Conservation (phyloP, 129 eudicot genomes). For the Heracleum sosnowskyi region DNA sequence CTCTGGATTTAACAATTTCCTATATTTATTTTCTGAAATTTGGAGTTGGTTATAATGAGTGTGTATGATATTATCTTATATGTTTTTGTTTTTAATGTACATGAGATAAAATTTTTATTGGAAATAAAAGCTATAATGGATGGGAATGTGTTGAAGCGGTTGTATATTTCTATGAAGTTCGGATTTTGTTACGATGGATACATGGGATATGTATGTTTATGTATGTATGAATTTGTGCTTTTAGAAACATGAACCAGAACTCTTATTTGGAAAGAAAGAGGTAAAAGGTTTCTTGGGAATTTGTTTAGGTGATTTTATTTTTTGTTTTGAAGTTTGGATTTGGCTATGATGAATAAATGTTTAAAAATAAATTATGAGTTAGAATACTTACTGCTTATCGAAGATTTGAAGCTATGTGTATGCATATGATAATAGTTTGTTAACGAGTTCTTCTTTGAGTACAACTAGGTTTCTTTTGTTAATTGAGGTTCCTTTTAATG, state of each 20-base stretch:
- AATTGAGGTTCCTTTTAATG: not conserved
- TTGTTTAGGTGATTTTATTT: not conserved
- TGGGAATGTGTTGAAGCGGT: not conserved
- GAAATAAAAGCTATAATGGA: no score
- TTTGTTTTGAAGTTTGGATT: not conserved
- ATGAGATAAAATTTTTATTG: not conserved
- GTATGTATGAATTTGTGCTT: not conserved
- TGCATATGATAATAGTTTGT: not conserved
- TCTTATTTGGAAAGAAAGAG: not conserved
- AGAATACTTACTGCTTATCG: not conserved
- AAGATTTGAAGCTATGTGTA: not conserved
- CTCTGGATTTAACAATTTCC: no score
- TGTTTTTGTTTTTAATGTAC: not conserved
- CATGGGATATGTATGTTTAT: not conserved
- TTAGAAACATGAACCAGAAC: not conserved
- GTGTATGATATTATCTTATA: not conserved
- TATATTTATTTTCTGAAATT: not conserved
- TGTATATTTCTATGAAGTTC: not conserved
- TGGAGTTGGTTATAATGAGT: not conserved
- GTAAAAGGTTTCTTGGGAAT: not conserved
- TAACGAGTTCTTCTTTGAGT: not conserved
- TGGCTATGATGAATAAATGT: not conserved
- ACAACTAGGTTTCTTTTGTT: not conserved
- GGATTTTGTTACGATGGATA: not conserved
- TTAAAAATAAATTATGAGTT: not conserved